Percentiles rank a stretch among this genome's conserved stretches.
phyloP scores from a whole-genome alignment of 2,329 filamentous ascomycete species.

The Apiospora marii region DNA sequence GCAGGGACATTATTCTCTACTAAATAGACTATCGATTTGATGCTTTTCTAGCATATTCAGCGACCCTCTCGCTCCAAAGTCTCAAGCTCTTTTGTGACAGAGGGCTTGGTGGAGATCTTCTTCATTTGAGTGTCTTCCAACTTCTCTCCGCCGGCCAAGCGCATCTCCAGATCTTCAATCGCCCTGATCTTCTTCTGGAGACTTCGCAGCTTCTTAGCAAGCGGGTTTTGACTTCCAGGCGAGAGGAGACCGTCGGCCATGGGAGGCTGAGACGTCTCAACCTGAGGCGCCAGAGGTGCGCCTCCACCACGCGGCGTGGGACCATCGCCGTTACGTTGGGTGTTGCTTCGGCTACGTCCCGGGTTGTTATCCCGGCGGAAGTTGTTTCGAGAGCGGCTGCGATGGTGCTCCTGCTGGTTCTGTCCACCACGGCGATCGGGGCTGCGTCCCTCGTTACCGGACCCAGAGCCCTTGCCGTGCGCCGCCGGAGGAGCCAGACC shows the following conservation, averaged over 20 bases:
- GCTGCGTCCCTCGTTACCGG: conserved; percentile 65
- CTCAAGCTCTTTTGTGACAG: conserved; percentile 84
- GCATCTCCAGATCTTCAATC: conserved; percentile 98
- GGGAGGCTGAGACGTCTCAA: conserved; percentile 45
- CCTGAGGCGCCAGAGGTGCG: conserved; percentile 36
- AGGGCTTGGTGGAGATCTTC: conserved; percentile 91
- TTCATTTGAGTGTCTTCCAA: conserved; percentile 98
- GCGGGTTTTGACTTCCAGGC: conserved; percentile 66
- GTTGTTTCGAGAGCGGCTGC: conserved; percentile 62
- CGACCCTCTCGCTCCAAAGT: conserved; percentile 54
- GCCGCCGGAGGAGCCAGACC: conserved; percentile 56
- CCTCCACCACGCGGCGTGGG: conserved; percentile 40
- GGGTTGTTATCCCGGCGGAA: conserved; percentile 52
- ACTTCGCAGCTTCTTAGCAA: conserved; percentile 93
- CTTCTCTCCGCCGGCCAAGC: conserved; percentile 92
- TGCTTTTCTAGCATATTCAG: not conserved
- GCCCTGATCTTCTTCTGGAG: conserved; percentile 97
- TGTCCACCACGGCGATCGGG: conserved; percentile 70
- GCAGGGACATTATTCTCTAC: not conserved
- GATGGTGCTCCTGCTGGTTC: conserved; percentile 44
- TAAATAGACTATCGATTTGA: not conserved
- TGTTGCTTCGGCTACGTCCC: conserved; percentile 60
- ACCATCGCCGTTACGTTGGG: conserved; percentile 49
- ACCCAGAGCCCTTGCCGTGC: conserved; percentile 49
- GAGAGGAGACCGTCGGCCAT: conserved; percentile 55